Base-by-base conservation (phyloP, 108 stramenopile genomes). In the Stephanodiscus minutulus region DNA sequence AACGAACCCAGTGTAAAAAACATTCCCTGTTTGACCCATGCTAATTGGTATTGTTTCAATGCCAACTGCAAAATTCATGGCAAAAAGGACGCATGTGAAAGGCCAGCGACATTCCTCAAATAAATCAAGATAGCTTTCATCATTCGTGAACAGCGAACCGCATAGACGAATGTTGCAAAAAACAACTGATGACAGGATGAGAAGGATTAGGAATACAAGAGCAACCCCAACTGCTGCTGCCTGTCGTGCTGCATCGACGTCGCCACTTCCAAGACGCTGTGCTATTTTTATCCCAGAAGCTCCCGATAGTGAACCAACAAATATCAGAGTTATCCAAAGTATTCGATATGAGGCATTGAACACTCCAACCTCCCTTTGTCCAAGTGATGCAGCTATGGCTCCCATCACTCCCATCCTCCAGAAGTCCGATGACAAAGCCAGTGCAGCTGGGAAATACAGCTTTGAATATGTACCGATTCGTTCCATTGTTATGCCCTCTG, bases 281-380 rank as follows among this genome's bases (percentile, higher is more conserved):
- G 62, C 70, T 49, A 76, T 58, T 65, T 57, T 64, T 66, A 77
- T 52, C 1, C 79, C 65, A 22, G 79, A 70, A 28, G 90, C 93
- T 39, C 79, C 82, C 1, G 81, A 66, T 24, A 91, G 53, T 2
- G 90, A 83, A 31, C 77, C 82, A 11, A 91, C 81, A 36, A 92
- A 66, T 11, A 85, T 89, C 57, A 95, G 65, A 2, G 83, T 84
- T 59, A 95, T 95, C 94, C 94, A 95, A 71, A 95, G 84, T 67
- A 95, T 88, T 20, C 91, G 83, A 68, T 95, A 95, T 2, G 88
- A 87, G 3, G 94, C 87, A 72, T 95, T 95, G 79, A 95, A 95
- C 22, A 95, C 82, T 5, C 86, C 94, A 12, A 92, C 84, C 60
- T 90, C 86, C 36, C 29, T 62, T 63, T 92, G 86, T 35, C 90